Base-by-base conservation (phyloP, 495 filamentous ascomycete species). In the Aspergillus steynii region DNA sequence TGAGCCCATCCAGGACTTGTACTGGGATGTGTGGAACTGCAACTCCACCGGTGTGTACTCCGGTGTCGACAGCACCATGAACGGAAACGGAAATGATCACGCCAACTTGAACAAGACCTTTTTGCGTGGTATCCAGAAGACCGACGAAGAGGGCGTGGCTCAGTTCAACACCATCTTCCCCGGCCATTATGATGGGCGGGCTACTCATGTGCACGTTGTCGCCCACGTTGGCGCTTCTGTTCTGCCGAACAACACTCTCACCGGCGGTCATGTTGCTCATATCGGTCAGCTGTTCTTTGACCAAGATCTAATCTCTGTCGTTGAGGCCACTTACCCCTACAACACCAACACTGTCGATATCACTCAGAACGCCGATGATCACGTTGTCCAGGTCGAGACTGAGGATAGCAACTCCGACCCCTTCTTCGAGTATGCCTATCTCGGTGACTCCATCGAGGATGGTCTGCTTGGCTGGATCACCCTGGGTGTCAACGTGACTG, bases 231-330 rank as follows among this genome's bases (percentile, higher is more conserved):
- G 80, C 56, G 79, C 75, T 5, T 75, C 67, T 0, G 53, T 78
- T 3, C 59, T 74, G 42, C 58, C 70, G 14, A 87, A 85, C 71
- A 74, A 75, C 63, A 85, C 80, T 20, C 63, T 82, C 56, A 75
- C 69, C 25, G 78, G 78, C 49, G 84, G 82, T 10, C 62, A 64
- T 0, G 79, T 83, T 2, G 65, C 77, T 1, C 84, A 89, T 67
- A 76, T 87, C 56, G 85, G 84, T 12, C 85, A 88, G 67, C 47
- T 86, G n/a, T 88, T 85, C 81, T 88, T 75, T 46, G 80, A 85
- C 61, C 76, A 85, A 61, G 63, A 70, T 14, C 75, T 88, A 10
- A 74, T 79, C 61, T 53, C 45, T 31, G 62, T 64, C 10, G 79
- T 82, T 52, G 80, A 86, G 62, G 68, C 74, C 14, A 75, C 74